These are phyloP conservation scores for Protomyces macrosporus DNA, from an alignment of 1,139 yeast species.

Conservation along the genomic window DNA sequence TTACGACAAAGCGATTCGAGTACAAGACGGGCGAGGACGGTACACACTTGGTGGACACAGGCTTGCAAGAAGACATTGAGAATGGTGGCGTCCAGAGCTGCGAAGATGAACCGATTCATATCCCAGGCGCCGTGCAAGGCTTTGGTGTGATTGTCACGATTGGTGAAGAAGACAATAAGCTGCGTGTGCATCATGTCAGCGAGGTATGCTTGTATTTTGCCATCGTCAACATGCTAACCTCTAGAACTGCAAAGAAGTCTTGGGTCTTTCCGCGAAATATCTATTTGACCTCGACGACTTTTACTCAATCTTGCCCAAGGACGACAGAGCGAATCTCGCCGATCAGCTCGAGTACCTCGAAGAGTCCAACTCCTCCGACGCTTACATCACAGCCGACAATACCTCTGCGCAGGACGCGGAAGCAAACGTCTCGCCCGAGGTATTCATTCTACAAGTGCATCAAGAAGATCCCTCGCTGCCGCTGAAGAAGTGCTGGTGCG, in stretches of 20 bases:
- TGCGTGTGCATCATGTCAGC: conserved; percentile 8
- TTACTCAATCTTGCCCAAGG: conserved; percentile 1
- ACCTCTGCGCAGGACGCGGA: conserved; percentile 17
- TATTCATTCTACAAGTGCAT: conserved; percentile 2
- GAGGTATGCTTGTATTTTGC: conserved; percentile 3
- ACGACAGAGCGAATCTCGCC: neutral
- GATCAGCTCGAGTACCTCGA: conserved; percentile 20
- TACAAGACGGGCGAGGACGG: conserved; percentile 6
- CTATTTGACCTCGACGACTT: conserved; percentile 13
- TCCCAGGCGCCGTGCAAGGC: conserved; percentile 21
- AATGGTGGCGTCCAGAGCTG: conserved; percentile 6
- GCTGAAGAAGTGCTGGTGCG: conserved; percentile 15
- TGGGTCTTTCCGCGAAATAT: conserved; percentile 13
- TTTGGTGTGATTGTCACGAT: conserved; percentile 20
- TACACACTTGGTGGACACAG: conserved; percentile 9
- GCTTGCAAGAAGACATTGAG: neutral
- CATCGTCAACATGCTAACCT: neutral
- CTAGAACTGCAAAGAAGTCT: conserved; percentile 11
- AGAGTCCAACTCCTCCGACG: conserved; percentile 23
- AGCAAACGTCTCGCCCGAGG: conserved; percentile 21
- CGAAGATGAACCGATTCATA: conserved; percentile 26
- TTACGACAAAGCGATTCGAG: conserved; percentile 6
- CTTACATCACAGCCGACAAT: conserved; percentile 12
- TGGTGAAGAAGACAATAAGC: neutral
- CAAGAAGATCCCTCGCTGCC: conserved; percentile 1